Evolutionary conservation across 2,329 filamentous ascomycete species (phyloP).

Genomic region (Fusarium miscanthi): DNA sequence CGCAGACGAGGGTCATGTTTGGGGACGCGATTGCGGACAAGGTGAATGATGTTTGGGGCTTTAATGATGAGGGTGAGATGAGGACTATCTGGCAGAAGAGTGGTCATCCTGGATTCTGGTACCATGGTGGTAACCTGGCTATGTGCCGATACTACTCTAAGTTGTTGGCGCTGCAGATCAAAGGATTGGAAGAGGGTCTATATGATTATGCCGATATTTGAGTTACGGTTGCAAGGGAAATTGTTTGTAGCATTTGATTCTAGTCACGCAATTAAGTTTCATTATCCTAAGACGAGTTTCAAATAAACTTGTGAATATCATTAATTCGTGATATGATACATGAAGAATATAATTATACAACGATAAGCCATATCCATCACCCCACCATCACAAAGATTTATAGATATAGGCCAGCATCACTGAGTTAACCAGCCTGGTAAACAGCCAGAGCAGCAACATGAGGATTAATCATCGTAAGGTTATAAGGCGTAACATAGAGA

Average conservation of each 20-base stretch:
- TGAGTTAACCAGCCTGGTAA: conserved; percentile 77
- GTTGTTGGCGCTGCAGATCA: conserved; percentile 64
- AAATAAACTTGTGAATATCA: not conserved
- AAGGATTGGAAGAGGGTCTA: conserved; percentile 55
- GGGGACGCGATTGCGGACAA: conserved; percentile 70
- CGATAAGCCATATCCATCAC: not conserved
- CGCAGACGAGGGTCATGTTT: conserved; percentile 69
- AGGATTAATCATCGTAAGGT: conserved; percentile 77
- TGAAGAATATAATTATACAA: not conserved
- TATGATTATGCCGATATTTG: conserved; percentile 49
- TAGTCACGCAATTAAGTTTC: not conserved
- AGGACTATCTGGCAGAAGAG: conserved; percentile 68
- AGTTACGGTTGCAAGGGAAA: fast-evolving
- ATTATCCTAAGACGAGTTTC: fast-evolving
- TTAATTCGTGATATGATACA: not conserved
- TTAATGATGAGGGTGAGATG: conserved; percentile 68
- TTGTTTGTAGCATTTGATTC: not conserved
- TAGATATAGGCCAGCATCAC: fast-evolving
- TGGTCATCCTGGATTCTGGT: conserved; percentile 74
- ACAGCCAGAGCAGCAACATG: conserved; percentile 80
- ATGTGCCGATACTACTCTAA: conserved; percentile 71
- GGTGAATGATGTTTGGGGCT: conserved; percentile 70
- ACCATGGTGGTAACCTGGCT: conserved; percentile 72
- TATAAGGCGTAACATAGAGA: conserved; percentile 78
- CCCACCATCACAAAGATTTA: fast-evolving